Evolutionary conservation across 805 yeast genomes (phyloP), one percentile per base, ranked within the genome.

Genomic region (Jamesozyma rosinii): DNA sequence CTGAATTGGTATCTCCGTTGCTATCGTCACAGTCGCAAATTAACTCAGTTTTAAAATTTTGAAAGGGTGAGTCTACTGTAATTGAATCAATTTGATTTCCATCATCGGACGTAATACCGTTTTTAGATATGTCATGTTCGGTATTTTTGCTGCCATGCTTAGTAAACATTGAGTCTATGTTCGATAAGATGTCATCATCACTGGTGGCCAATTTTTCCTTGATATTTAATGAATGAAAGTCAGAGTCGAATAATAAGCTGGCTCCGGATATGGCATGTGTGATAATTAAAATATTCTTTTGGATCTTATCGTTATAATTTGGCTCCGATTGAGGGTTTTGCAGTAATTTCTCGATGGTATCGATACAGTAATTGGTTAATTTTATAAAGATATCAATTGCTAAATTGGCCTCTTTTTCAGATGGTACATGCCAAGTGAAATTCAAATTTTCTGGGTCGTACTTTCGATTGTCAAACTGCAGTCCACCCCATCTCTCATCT

Each of bases 371-470:
- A 0, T 68, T 58, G 0, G 76, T 67, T 37, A 81, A 71, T 1
- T 55, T 58, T 19, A 70, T 74, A 50, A 81, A 83, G 10, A 78
- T 63, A 3, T 74, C 70, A 8, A 79, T 71, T 0, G 95, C 88
- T 54, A 76, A 74, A 0, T 67, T 66, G 3, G 84, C 65, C 38
- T 82, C 88, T 2, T 53, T 60, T 2, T 62, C 62, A 1, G 69
- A 55, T 0, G 97, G 97, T 1, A 72, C 59, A 54, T 80, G 86
- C 98, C 98, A 90, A 1, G 70, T 65, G 49, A 87, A 79, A 1
- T 69, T 54, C 30, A 82, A 58, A 47, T 75, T 73, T 14, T 72
- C 72, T 11, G 53, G 44, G 1, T 69, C 55, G 40, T 79, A 77
- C 47, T 85, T 68, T 18, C 59, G 51, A 0, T 69, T 63, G 47